Conservation (phyloP, 257 asterid genomes). For the Verbena officinalis region DNA sequence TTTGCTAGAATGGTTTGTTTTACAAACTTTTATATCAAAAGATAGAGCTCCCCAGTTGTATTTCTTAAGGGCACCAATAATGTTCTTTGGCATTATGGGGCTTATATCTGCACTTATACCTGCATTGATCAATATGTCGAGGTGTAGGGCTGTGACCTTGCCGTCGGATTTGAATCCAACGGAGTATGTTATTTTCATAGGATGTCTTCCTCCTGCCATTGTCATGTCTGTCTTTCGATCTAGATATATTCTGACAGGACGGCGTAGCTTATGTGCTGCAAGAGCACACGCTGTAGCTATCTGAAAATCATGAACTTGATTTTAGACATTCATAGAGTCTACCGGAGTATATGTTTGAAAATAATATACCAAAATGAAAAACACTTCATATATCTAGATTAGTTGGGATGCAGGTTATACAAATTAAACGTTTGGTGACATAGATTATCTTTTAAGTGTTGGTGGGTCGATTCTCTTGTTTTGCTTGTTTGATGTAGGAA, state of each 20-base stretch:
- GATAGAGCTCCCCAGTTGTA: constrained; percentile 76
- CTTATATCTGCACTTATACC: constrained; percentile 60
- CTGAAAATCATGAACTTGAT: constrained; percentile 21
- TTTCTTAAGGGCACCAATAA: constrained; percentile 50
- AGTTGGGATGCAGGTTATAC: too few species aligned
- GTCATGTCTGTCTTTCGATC: constrained; percentile 73
- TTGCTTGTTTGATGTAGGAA: too few species aligned
- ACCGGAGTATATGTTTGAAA: too few species aligned
- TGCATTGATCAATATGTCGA: constrained; percentile 64
- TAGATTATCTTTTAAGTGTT: too few species aligned
- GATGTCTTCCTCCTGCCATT: constrained; percentile 78
- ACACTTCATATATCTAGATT: too few species aligned
- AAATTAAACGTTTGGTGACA: too few species aligned
- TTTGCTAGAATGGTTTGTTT: constrained; percentile 67
- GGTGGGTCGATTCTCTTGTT: too few species aligned
- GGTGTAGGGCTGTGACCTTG: constrained; percentile 72
- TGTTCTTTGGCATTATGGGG: constrained; percentile 48
- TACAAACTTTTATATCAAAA: constrained; percentile 64
- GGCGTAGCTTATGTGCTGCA: constrained; percentile 68
- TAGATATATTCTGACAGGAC: constrained; percentile 66
- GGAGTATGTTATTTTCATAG: constrained; percentile 68
- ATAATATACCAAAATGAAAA: too few species aligned
- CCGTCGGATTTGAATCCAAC: constrained; percentile 72
- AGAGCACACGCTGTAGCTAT: constrained; percentile 75
- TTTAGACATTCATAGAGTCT: too few species aligned